phyloP scores from a whole-genome alignment of 495 filamentous ascomycete species.

The Tuber microsphaerosporum region DNA sequence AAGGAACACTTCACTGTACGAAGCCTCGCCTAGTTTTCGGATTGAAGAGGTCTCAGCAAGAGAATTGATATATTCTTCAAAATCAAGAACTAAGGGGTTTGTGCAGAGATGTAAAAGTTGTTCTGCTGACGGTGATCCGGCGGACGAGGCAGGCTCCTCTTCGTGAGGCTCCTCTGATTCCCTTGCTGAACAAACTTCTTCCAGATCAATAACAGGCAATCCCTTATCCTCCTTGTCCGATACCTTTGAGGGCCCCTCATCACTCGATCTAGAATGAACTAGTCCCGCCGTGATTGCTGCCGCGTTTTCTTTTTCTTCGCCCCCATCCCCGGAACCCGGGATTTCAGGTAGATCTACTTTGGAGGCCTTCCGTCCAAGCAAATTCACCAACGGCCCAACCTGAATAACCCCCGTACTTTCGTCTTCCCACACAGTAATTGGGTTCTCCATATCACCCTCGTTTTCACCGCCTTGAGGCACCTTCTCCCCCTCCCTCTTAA shows the following conservation, averaged over 20 bases:
- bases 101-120: constrained; percentile 31
- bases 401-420: constrained; percentile 2
- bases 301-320: constrained; percentile 3
- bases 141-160: background rate
- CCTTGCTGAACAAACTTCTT: background rate
- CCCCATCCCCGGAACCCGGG: constrained; percentile 15
- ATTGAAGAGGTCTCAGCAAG: constrained; percentile 21
- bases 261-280: background rate
- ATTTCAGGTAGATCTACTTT: constrained; percentile 11
- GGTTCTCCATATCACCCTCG: constrained; percentile 6
- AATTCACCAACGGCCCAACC: constrained; percentile 10
- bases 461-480: background rate
- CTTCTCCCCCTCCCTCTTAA: constrained; percentile 21
- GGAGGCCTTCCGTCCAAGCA: background rate
- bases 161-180: constrained; percentile 3
- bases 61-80: constrained; percentile 27
- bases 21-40: constrained; percentile 39
- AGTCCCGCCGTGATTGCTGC: constrained; percentile 2
- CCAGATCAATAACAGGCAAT: background rate
- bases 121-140: constrained; percentile 12
- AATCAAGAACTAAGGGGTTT: constrained; percentile 24
- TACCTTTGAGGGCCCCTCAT: background rate
- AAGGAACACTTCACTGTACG: constrained; percentile 41
- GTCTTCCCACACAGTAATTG: constrained; percentile 39
- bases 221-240: background rate